These are phyloP conservation scores for Beauveria bassiana DNA, from an alignment of 2,329 filamentous ascomycete species.

Conservation along the genomic window DNA sequence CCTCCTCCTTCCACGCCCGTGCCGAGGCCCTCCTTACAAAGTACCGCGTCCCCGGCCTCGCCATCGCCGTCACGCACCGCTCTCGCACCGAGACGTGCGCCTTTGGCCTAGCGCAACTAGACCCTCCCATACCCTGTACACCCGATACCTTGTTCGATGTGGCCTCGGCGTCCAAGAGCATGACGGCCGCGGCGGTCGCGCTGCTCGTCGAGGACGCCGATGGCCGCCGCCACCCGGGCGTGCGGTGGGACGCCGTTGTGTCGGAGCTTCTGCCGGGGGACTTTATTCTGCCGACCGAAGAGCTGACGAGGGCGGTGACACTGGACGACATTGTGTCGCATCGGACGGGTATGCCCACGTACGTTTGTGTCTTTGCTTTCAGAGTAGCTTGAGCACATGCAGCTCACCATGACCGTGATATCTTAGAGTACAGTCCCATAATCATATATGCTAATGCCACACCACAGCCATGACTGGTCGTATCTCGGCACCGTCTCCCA, in stretches of 20 bases:
- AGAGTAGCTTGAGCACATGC: no score
- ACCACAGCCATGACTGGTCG: conserved; percentile 18
- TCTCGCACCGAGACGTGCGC: conserved; percentile 15
- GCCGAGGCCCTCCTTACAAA: conserved; percentile 9
- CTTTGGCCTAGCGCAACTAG: conserved; percentile 17
- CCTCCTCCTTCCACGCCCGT: conserved; percentile 1
- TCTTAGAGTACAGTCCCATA: no score
- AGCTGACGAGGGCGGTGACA: conserved; percentile 16
- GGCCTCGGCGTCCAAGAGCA: conserved; percentile 20
- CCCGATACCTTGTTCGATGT: conserved; percentile 22
- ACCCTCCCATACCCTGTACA: conserved; percentile 15
- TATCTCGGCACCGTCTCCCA: conserved; percentile 16
- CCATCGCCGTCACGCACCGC: conserved; percentile 15
- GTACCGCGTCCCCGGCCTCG: conserved; percentile 18
- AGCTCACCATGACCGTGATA: no score
- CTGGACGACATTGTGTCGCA: conserved; percentile 20
- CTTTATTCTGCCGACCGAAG: conserved; percentile 19
- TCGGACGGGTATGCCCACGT: conserved; percentile 20
- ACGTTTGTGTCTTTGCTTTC: neutral
- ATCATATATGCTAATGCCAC: neutral
- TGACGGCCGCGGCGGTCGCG: conserved; percentile 20
- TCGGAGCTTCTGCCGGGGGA: conserved; percentile 20
- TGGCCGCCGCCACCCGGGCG: conserved; percentile 13
- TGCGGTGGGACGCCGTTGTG: conserved; percentile 19
- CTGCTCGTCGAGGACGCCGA: conserved; percentile 18